Base-by-base conservation (phyloP, 257 asterid genomes). In the Primulina eburnea region DNA sequence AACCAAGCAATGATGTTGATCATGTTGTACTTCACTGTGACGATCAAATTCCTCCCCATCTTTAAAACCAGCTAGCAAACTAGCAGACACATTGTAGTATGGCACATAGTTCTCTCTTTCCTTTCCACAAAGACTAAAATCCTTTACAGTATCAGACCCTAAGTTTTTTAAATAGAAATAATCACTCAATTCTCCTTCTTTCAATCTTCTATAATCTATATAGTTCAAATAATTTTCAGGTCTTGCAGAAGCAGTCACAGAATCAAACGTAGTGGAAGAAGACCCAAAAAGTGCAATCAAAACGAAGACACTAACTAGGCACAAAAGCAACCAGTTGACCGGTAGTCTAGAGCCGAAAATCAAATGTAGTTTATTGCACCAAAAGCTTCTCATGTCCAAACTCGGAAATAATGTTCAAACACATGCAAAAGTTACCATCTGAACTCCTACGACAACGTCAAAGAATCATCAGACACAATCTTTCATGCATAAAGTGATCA, bases 41-140 rank as follows among this genome's bases (percentile, higher is more conserved):
- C 97, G 92, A 74, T 86, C 99, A 82, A 87, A 82, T 77, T 91
- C 97, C 69, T 94, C 99, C 60, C 91, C 97, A 70, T 91, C 87
- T 47, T 84, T 85, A 64, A 86, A 87, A 56, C 95, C 97, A 65
- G 84, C 89, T 65, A 81, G 77, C 70, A 91, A 71, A 75, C 84
- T 91, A 50, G 95, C 92, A 14, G 97, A 80, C 60, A 91, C n/a
- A 71, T 91, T 94, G 78, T 94, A 91, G 84, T 97, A 94, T 73
- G 99, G 99, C 73, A 91, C 92, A 32, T 85, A 83, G 79, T 86
- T 86, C 73, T 94, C 99, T 72, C 82, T 86, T 61, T 94, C 97
- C 85, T 89, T 94, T 26, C 92, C 90, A 82, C 99, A 94, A 38
- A 88, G 82, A 75, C 77, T 88, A 71, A 86, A 84, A 77, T 87